Base-by-base conservation (phyloP, 768 basidiomycete genomes). In the Psilocybe tampanensis region DNA sequence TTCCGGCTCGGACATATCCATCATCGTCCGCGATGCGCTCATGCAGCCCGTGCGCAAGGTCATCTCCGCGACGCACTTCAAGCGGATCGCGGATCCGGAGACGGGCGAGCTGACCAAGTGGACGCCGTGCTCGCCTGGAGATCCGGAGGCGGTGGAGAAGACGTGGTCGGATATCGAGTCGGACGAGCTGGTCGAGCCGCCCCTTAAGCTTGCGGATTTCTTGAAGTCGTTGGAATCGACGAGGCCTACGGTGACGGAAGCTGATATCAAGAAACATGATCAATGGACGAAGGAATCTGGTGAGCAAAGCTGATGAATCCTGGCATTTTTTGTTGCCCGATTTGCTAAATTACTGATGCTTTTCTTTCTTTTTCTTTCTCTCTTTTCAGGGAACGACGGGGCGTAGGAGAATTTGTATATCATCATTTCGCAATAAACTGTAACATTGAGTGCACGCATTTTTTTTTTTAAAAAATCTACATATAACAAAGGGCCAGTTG, bases 21-120 rank as follows among this genome's bases (percentile, higher is more conserved):
- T 95, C 61, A 80, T 96, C 49, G 96, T 98, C 23, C 89, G 95
- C 55, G 96, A 98, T 67, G 95, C 96, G 0, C 82, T 99, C 60
- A 99, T 98, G 96, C 95, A 98, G 69, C 96, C 96, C 1, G 92
- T 99, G 13, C 86, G 96, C 52, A 98, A 99, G 70, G 94, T 99
- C 44, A 84, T 98, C 47, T 86, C 88, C 18, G 95, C 97, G 2
- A 97, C 95, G 0, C 96, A 99, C 73, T 99, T 99, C 76, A 94
- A 94, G 69, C 78, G 72, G 32, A 76, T 85, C 21, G n/a, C n/a
- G n/a, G n/a, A n/a, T n/a, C n/a, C n/a, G n/a, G n/a, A n/a, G n/a
- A n/a, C n/a, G n/a, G n/a, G 56, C 61, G 1, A 70, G 22, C 60
- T 61, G 44, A 62, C 59, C 29, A 95, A 88, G 73, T 96, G 85